A percentile compares a stretch with the other conserved stretches of the same genome.
Evolutionary conservation across 2,329 filamentous ascomycete species (phyloP).

Genomic region (Fusarium euwallaceae): DNA sequence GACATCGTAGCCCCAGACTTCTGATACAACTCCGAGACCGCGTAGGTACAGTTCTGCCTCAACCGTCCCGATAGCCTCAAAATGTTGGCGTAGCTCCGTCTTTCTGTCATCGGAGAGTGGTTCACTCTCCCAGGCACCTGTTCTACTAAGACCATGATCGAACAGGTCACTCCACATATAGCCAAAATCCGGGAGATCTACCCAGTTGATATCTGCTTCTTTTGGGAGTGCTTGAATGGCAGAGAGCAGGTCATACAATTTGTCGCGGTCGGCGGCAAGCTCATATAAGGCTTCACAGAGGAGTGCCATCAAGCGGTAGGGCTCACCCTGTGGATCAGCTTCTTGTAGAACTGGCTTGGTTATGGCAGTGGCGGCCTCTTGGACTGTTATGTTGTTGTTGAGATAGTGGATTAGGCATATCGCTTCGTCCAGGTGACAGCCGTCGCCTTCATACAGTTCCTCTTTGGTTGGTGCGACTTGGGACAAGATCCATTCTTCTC

Average conservation of each 20-base stretch:
- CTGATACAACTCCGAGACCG: background rate
- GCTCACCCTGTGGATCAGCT: background rate
- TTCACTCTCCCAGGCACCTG: background rate
- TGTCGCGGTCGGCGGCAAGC: conserved; percentile 3
- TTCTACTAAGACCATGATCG: background rate
- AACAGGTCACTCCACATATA: background rate
- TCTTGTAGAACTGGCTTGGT: conserved; percentile 4
- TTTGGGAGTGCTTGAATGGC: conserved; percentile 4
- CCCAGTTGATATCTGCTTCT: background rate
- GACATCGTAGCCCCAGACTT: background rate
- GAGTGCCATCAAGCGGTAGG: background rate
- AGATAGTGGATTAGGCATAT: conserved; percentile 17
- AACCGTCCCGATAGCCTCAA: background rate
- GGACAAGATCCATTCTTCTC: conserved; percentile 2
- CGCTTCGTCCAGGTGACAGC: conserved; percentile 10
- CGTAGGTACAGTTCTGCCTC: conserved; percentile 18
- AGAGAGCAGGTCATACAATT: background rate
- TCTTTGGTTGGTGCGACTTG: background rate
- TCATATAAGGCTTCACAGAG: background rate
- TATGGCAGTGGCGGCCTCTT: conserved; percentile 2
- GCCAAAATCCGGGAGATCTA: background rate
- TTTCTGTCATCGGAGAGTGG: background rate
- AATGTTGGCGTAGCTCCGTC: background rate
- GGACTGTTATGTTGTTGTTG: background rate
- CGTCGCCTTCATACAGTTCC: accelerated